Conservation (phyloP, 305 asterid genomes). For the Euphrasia arctica region DNA sequence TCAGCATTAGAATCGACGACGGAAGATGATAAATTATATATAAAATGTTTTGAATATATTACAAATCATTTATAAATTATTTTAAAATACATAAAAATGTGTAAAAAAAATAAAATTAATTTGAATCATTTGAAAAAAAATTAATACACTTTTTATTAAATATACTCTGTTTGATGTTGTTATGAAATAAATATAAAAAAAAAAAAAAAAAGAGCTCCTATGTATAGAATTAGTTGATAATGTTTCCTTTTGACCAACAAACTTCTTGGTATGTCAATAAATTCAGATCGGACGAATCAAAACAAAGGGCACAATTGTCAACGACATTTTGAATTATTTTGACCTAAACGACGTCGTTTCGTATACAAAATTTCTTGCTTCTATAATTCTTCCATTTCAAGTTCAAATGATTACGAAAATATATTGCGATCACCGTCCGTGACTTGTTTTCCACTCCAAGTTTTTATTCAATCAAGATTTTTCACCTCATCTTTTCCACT, state of each 20-base stretch:
- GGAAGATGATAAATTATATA: too few species aligned
- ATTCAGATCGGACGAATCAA: not conserved
- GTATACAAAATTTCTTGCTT: not conserved
- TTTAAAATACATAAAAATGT: too few species aligned
- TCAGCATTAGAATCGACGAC: not conserved
- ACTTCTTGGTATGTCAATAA: not conserved
- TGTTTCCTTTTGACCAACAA: not conserved
- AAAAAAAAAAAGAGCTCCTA: too few species aligned
- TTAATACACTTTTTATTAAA: too few species aligned
- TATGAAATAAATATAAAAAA: too few species aligned
- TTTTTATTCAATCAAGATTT: not conserved
- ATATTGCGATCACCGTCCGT: slow-evolving; percentile 11
- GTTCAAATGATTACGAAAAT: not conserved
- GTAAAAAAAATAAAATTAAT: too few species aligned
- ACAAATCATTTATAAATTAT: too few species aligned
- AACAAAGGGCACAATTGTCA: not conserved
- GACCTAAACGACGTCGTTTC: not conserved
- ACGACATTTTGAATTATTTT: not conserved
- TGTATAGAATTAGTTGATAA: too few species aligned
- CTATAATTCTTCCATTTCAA: not conserved
- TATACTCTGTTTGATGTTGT: too few species aligned
- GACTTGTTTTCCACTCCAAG: slow-evolving; percentile 23
- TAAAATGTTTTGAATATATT: too few species aligned
- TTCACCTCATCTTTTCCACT: not conserved
- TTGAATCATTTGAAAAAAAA: too few species aligned